These are phyloP conservation scores for Yarrowia porcina DNA, from an alignment of 805 yeast genomes.

Conservation along the genomic window DNA sequence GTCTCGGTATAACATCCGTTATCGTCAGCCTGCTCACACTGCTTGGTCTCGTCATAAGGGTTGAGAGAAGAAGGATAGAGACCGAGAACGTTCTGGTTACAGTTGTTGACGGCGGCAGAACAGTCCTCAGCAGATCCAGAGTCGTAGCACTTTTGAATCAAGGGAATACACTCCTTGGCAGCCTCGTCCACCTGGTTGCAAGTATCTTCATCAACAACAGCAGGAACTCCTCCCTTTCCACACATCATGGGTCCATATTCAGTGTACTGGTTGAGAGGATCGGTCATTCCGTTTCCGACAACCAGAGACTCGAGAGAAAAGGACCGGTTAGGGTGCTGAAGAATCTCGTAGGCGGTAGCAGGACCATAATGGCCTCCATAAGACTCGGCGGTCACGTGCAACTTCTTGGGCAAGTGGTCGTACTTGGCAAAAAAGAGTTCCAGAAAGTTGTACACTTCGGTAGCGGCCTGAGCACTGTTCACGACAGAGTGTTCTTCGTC, in stretches of 20 bases:
- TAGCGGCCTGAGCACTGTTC: conserved; percentile 71
- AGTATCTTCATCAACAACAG: conserved; percentile 72
- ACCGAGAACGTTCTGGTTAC: conserved; percentile 39
- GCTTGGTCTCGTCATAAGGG: conserved; percentile 21
- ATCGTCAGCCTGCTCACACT: conserved; percentile 7
- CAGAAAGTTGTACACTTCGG: conserved; percentile 71
- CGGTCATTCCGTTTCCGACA: conserved; percentile 85
- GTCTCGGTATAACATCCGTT: conserved; percentile 66
- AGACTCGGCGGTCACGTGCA: conserved; percentile 82
- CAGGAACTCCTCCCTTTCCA: conserved; percentile 61
- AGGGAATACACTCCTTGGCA: conserved; percentile 37
- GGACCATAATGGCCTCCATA: conserved; percentile 87
- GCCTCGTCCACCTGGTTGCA: conserved; percentile 46
- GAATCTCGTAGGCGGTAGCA: conserved; percentile 71
- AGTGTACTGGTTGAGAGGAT: conserved; percentile 69
- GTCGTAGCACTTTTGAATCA: conserved; percentile 72
- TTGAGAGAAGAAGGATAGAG: neutral
- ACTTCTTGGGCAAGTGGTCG: conserved; percentile 41
- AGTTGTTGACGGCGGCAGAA: conserved; percentile 80
- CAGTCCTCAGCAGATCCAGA: conserved; percentile 71
- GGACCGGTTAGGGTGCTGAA: conserved; percentile 51
- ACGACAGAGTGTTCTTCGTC: conserved; percentile 32
- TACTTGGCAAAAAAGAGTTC: conserved; percentile 71
- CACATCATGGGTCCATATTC: conserved; percentile 91
- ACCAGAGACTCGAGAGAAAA: conserved; percentile 73